A percentile compares a stretch with the other conserved stretches of the same genome.
Evolutionary conservation across 2,329 filamentous ascomycete species (phyloP).

Genomic region (Onygenales sp.): DNA sequence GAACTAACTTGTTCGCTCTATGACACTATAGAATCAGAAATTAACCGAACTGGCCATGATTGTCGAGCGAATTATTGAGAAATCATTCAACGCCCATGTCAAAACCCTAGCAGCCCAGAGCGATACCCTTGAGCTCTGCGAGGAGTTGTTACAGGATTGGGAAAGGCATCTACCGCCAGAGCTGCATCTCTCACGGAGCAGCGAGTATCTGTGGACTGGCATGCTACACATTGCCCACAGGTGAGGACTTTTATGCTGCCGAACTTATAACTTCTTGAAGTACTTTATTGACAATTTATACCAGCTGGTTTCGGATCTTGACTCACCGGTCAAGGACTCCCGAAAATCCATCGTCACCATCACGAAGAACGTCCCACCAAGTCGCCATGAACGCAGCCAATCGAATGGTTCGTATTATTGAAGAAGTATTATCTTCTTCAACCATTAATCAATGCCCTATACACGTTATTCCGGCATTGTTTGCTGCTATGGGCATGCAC

Average conservation of each 20-base stretch:
- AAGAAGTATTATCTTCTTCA: constrained; percentile 1
- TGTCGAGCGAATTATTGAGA: constrained; percentile 2
- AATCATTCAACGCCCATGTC: constrained; percentile 1
- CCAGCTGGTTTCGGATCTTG: constrained; percentile 3
- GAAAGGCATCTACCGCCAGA: neutral
- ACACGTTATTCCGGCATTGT: constrained; percentile 1
- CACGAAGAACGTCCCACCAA: neutral
- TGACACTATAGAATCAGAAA: too few relatives aligned
- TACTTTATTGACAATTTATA: neutral
- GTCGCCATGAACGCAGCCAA: constrained; percentile 2
- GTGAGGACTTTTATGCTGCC: neutral
- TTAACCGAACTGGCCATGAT: neutral
- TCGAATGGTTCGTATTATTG: constrained; percentile 1
- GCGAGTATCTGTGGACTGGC: constrained; percentile 2
- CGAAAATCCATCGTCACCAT: neutral
- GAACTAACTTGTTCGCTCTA: too few relatives aligned
- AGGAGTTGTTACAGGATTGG: neutral
- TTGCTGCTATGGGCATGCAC: constrained; percentile 2
- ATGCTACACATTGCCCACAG: constrained; percentile 3
- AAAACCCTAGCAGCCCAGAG: neutral
- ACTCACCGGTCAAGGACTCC: constrained; percentile 1
- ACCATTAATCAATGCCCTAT: constrained; percentile 2
- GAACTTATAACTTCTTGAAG: neutral
- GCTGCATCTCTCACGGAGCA: neutral
- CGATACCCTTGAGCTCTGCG: constrained; percentile 1